These are phyloP conservation scores for Septoria petroselini DNA, from an alignment of 2,329 filamentous ascomycete species.

Conservation along the genomic window DNA sequence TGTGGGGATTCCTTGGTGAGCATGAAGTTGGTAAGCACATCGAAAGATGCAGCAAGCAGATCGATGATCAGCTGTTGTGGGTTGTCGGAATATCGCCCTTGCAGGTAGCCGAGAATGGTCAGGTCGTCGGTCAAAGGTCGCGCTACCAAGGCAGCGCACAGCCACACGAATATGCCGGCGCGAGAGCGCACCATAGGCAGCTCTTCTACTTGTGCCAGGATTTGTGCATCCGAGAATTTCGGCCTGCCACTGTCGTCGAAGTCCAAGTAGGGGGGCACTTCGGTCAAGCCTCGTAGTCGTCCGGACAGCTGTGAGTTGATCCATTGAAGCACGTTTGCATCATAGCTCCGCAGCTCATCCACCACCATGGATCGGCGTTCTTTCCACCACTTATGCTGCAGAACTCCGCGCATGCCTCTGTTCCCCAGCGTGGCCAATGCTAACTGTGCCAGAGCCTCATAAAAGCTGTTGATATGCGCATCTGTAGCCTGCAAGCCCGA, in stretches of 20 bases:
- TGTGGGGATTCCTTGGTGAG: slow-evolving; percentile 63
- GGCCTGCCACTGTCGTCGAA: slow-evolving; percentile 62
- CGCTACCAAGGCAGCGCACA: slow-evolving; percentile 77
- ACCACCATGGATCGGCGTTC: slow-evolving; percentile 28
- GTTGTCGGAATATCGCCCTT: slow-evolving; percentile 82
- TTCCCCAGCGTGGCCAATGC: slow-evolving; percentile 33
- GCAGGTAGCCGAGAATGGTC: slow-evolving; percentile 72
- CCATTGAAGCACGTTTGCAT: slow-evolving; percentile 36
- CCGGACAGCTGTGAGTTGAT: slow-evolving; percentile 34
- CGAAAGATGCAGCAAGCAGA: slow-evolving; percentile 82
- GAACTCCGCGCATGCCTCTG: slow-evolving; percentile 26
- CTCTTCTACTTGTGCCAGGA: slow-evolving; percentile 47
- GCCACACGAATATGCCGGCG: slow-evolving; percentile 78
- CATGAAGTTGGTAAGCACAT: slow-evolving; percentile 81
- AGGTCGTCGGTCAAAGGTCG: slow-evolving; percentile 80
- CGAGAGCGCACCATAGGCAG: slow-evolving; percentile 70
- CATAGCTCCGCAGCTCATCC: slow-evolving; percentile 34
- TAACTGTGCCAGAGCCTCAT: slow-evolving; percentile 36
- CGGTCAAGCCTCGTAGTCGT: slow-evolving; percentile 32
- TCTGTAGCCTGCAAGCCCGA: slow-evolving; percentile 32
- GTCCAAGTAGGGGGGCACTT: slow-evolving; percentile 59
- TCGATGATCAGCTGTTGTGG: slow-evolving; percentile 74
- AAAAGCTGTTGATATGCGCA: slow-evolving; percentile 27
- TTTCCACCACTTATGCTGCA: slow-evolving; percentile 35
- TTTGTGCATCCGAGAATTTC: slow-evolving; percentile 59